Conservation (phyloP, 2,329 filamentous ascomycete species). For the Penicillium frequentans region DNA sequence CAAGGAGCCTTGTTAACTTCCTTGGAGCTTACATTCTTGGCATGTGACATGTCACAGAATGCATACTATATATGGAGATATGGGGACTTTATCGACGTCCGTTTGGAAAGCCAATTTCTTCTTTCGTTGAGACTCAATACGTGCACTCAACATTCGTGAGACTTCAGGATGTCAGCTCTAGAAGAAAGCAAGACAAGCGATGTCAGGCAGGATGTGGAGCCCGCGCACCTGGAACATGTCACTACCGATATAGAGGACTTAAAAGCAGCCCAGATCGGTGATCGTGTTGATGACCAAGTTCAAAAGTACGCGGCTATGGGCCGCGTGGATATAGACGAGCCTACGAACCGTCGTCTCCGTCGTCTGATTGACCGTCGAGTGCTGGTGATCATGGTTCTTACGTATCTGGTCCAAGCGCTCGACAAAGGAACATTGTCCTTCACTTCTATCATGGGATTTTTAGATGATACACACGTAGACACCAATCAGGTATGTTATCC, state of each 20-base stretch:
- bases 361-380: slow-evolving; percentile 11
- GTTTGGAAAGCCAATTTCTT: too few species aligned
- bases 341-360: slow-evolving; percentile 8
- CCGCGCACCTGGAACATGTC: neutral
- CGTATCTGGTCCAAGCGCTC: slow-evolving; percentile 11
- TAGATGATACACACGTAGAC: slow-evolving; percentile 6
- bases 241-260: neutral
- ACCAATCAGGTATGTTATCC: slow-evolving; percentile 3
- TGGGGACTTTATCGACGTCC: slow-evolving; percentile 42
- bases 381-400: slow-evolving; percentile 11
- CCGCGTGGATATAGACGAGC: slow-evolving; percentile 38
- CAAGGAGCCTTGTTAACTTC: neutral
- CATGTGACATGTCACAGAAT: slow-evolving; percentile 1
- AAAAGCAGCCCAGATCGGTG: neutral
- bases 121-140: too few species aligned
- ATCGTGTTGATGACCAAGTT: slow-evolving; percentile 67
- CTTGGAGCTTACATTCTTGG: neutral
- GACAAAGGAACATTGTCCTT: slow-evolving; percentile 16
- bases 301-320: slow-evolving; percentile 64
- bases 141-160: slow-evolving; percentile 22
- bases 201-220: neutral
- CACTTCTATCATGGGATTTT: slow-evolving; percentile 13
- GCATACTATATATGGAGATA: slow-evolving; percentile 46
- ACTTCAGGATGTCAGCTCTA: slow-evolving; percentile 54
- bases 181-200: neutral